phyloP scores from a whole-genome alignment of 148 eudicot genomes.

The Camellia japonica region DNA sequence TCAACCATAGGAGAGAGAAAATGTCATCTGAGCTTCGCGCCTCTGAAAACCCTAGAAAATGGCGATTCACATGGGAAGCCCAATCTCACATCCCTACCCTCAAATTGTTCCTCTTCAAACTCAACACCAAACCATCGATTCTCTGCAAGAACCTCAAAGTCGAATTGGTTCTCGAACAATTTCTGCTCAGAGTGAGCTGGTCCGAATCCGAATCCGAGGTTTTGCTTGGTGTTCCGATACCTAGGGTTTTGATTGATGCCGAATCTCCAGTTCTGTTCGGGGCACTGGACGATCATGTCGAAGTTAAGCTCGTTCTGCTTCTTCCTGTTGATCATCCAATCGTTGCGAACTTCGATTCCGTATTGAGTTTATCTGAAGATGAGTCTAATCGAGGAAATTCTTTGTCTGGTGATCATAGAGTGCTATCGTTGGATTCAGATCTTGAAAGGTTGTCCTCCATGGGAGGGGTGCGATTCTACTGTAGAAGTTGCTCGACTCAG shows the following conservation, averaged over 20 bases:
- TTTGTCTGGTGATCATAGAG: slow-evolving; percentile 16
- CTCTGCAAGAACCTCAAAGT: slow-evolving; percentile 45
- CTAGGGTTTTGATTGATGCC: slow-evolving; percentile 70
- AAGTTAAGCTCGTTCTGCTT: slow-evolving; percentile 62
- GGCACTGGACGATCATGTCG: slow-evolving; percentile 59
- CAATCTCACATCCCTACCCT: slow-evolving; percentile 79
- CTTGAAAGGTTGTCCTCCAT: slow-evolving; percentile 40
- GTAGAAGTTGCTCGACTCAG: slow-evolving; percentile 67
- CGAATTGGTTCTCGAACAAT: slow-evolving; percentile 41
- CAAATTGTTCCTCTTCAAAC: slow-evolving; percentile 63
- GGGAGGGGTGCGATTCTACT: slow-evolving; percentile 59
- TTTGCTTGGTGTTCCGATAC: slow-evolving; percentile 58
- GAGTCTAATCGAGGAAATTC: slow-evolving; percentile 12
- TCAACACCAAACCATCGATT: slow-evolving; percentile 36
- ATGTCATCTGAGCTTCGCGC: slow-evolving; percentile 17
- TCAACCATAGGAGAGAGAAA: neutral
- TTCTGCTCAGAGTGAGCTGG: slow-evolving; percentile 44
- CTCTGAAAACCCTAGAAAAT: slow-evolving; percentile 61
- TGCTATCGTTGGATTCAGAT: slow-evolving; percentile 64
- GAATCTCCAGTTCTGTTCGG: slow-evolving; percentile 53
- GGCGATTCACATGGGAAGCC: slow-evolving; percentile 92
- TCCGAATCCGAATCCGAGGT: slow-evolving; percentile 21
- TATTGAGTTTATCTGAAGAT: slow-evolving; percentile 23
- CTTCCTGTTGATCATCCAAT: slow-evolving; percentile 88
- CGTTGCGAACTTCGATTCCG: slow-evolving; percentile 46